Evolutionary conservation across 306 rosid species (phyloP), one percentile per base, ranked within the genome.

Genomic region (Vachellia pachyceras): DNA sequence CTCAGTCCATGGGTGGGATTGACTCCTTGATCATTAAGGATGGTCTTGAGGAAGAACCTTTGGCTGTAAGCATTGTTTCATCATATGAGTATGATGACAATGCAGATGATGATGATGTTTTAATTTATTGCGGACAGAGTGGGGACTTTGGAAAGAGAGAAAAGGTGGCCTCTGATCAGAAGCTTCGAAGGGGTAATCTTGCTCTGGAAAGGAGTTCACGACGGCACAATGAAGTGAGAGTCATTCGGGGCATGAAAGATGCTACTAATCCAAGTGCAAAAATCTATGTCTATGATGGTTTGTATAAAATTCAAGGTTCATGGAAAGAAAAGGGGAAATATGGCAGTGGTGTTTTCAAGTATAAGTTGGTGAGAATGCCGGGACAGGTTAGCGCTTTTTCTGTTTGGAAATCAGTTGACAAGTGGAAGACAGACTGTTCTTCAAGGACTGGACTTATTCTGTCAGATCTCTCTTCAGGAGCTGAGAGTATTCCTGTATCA

Each of bases 171-270:
- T 29, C 73, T 79, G 93, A 91, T 83, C 93, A 91, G 86, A 91
- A 89, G 88, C 96, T 91, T 85, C 86, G 85, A 68, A 82, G 96
- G 81, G 93, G 96, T 20, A 91, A 91, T 83, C 96, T 91, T 60
- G 90, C 96, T 63, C 78, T 91, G 58, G 89, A 91, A 57, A 88
- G 52, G 82, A 91, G 90, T 84, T 63, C 84, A 23, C 75, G 78
- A 3, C 85, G 86, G 8, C 77, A 77, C 5, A 88, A 89, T 63
- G 93, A 86, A 64, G 73, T 91, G 20, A 85, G 96, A 85, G 93
- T 91, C 47, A 86, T 91, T 40, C 87, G 96, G 23, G 96, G 93
- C 8, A 12, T 89, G 72, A 88, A 37, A 72, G 91, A 91, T 79
- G 63, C 66, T 12, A 22, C 6, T 10, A 88, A 15, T 71, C 77